These are phyloP conservation scores for Moesziomyces sp. DNA, from an alignment of 1,284 basidiomycete species.

Conservation along the genomic window DNA sequence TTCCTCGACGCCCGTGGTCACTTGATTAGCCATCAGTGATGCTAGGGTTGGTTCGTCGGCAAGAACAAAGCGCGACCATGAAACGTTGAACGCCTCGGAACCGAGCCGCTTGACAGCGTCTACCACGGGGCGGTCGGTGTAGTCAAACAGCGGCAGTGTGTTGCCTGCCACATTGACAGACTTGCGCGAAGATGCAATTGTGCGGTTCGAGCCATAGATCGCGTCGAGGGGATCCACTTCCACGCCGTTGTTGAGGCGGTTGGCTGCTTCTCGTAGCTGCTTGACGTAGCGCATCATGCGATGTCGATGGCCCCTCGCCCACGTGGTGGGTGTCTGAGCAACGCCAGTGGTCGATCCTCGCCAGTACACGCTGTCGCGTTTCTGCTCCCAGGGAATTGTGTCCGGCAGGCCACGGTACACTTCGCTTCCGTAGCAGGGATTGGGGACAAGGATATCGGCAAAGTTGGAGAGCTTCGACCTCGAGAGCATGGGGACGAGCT, in stretches of 20 bases:
- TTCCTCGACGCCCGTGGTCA: slow-evolving; percentile 7
- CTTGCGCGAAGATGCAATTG: slow-evolving; percentile 17
- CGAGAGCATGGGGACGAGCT: slow-evolving; percentile 30
- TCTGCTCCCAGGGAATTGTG: slow-evolving; percentile 16
- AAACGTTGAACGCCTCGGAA: slow-evolving; percentile 14
- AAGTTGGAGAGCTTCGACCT: slow-evolving; percentile 39
- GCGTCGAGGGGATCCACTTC: slow-evolving; percentile 27
- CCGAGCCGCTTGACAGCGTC: slow-evolving; percentile 28
- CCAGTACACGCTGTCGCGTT: slow-evolving; percentile 33
- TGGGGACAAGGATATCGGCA: slow-evolving; percentile 35
- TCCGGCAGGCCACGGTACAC: slow-evolving; percentile 21
- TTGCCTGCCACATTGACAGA: slow-evolving; percentile 32
- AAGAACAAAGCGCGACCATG: slow-evolving; percentile 12
- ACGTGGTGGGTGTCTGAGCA: slow-evolving; percentile 10
- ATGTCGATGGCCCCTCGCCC: slow-evolving; percentile 39
- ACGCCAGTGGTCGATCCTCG: slow-evolving; percentile 27
- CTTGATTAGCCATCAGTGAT: slow-evolving; percentile 15
- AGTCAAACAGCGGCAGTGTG: slow-evolving; percentile 34
- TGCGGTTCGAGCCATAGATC: slow-evolving; percentile 6
- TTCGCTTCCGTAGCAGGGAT: slow-evolving; percentile 23
- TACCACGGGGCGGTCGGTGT: slow-evolving; percentile 8
- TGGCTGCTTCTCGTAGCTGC: slow-evolving; percentile 38
- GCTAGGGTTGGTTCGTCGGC: slow-evolving; percentile 10
- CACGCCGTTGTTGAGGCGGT: slow-evolving; percentile 15
- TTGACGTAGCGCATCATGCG: slow-evolving; percentile 36